Evolutionary conservation across 257 asterid genomes (phyloP), one percentile per base, ranked within the genome.

Genomic region (Euphrasia confusa): DNA sequence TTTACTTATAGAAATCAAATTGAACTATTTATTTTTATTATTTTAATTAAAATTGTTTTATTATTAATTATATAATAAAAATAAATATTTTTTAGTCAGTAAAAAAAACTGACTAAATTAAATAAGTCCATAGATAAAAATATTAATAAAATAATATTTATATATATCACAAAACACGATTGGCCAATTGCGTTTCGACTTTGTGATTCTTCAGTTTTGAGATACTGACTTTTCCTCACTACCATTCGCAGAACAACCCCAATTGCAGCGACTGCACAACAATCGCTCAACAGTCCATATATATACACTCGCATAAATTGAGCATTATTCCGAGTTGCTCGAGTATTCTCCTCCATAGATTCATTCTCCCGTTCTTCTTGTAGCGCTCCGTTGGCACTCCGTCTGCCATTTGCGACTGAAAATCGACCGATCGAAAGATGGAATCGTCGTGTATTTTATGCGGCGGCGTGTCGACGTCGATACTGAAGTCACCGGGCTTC

Each of bases 361-460:
- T 42, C 48, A 30, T 30, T 21, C 24, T 21, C 3, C 21, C 15
- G n/a, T 53, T 53, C 30, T 53, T 21, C 30, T 15, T 53, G 17
- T 11, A 47, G 17, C 2, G 54, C 13, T 4, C 18, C 17, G 58
- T 14, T 53, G 58, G 3, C 17, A 0, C 2, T 14, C 17, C 10
- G 10, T 53, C 12, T 53, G 12, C 30, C 10, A 15, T 21, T 53
- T 53, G 11, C 17, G 58, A 14, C 18, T 7, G 4, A 24, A 5
- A 4, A 64, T 68, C 37, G 33, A 30, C 5, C 33, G 5, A 28
- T 62, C 52, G 28, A 60, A 63, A 47, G 60, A 86, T 84, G 95
- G 95, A 82, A 72, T 77, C 95, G 10, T 79, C 83, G 42, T 78
- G 83, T 78, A 58, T 82, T 48, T 71, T 65, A 70, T 79, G 78